phyloP scores from a whole-genome alignment of 768 basidiomycete species.

The Suillus tomentosus region DNA sequence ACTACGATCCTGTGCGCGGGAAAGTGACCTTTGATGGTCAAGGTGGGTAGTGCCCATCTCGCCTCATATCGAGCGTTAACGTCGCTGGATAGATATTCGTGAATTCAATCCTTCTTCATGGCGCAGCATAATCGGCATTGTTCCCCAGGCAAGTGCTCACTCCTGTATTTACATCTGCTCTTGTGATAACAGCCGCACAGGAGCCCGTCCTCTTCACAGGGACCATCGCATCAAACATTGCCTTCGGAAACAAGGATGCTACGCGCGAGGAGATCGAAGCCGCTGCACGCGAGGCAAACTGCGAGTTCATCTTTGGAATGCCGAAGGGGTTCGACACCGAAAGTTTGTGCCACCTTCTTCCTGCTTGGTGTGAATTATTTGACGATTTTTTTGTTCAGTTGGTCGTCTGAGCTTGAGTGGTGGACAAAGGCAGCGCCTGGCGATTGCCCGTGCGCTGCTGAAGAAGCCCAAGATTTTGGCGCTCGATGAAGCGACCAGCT shows the following conservation, averaged over 20 bases:
- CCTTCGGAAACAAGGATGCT: slow-evolving; percentile 76
- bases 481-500: slow-evolving; percentile 88
- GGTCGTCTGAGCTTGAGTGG: slow-evolving; percentile 43
- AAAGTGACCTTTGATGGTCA: slow-evolving; percentile 84
- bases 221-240: slow-evolving; percentile 93
- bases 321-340: slow-evolving; percentile 93
- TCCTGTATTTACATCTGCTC: background rate
- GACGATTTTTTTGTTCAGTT: slow-evolving; percentile 40
- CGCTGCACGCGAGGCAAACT: slow-evolving; percentile 90
- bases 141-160: slow-evolving; percentile 65
- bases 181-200: slow-evolving; percentile 22
- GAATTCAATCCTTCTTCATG: slow-evolving; percentile 85
- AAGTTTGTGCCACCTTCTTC: slow-evolving; percentile 51
- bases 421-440: slow-evolving; percentile 79
- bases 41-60: slow-evolving; percentile 47
- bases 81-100: slow-evolving; percentile 66
- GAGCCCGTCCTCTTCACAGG: slow-evolving; percentile 91
- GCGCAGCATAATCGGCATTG: slow-evolving; percentile 88
- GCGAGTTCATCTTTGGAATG: slow-evolving; percentile 94
- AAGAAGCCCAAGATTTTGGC: slow-evolving; percentile 88
- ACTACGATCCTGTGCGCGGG: slow-evolving; percentile 87
- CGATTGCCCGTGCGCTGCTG: slow-evolving; percentile 84
- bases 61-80: slow-evolving; percentile 5
- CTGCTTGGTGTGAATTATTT: slow-evolving; percentile 6
- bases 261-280: slow-evolving; percentile 84